phyloP scores from a whole-genome alignment of 495 filamentous ascomycete species.

The Penicillium odoratum region DNA sequence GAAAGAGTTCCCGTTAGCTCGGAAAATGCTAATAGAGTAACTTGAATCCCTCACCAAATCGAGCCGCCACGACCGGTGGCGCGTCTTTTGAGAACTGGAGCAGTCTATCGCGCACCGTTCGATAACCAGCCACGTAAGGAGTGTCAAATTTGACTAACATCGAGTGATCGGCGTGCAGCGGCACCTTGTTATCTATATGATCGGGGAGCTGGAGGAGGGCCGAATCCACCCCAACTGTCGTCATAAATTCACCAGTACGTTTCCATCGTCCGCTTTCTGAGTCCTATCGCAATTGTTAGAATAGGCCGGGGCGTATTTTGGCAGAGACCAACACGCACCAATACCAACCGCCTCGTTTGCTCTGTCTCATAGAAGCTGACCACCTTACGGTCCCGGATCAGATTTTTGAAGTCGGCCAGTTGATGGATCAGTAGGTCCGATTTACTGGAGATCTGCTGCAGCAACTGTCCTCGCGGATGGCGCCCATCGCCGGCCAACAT shows the following conservation, averaged over 20 bases:
- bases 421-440: conserved; percentile 23
- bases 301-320: conserved; percentile 9
- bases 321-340: conserved; percentile 8
- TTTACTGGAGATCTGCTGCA: conserved; percentile 19
- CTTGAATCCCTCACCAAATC: conserved; percentile 18
- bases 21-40: too few species aligned
- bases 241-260: conserved; percentile 19
- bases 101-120: conserved; percentile 15
- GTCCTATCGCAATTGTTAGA: conserved; percentile 17
- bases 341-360: conserved; percentile 26
- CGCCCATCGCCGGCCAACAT: conserved; percentile 25
- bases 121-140: conserved; percentile 14
- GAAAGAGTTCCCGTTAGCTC: conserved; percentile 3
- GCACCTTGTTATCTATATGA: conserved; percentile 17
- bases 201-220: conserved; percentile 18
- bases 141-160: conserved; percentile 18
- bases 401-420: conserved; percentile 25
- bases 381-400: conserved; percentile 30
- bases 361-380: conserved; percentile 35
- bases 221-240: conserved; percentile 13
- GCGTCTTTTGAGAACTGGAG: conserved; percentile 15
- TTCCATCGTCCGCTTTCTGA: conserved; percentile 22
- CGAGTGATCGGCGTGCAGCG: conserved; percentile 16
- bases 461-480: conserved; percentile 26
- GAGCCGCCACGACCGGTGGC: conserved; percentile 17